phyloP scores from a whole-genome alignment of 2,329 filamentous ascomycete species.

The Tympanopsis confertula region DNA sequence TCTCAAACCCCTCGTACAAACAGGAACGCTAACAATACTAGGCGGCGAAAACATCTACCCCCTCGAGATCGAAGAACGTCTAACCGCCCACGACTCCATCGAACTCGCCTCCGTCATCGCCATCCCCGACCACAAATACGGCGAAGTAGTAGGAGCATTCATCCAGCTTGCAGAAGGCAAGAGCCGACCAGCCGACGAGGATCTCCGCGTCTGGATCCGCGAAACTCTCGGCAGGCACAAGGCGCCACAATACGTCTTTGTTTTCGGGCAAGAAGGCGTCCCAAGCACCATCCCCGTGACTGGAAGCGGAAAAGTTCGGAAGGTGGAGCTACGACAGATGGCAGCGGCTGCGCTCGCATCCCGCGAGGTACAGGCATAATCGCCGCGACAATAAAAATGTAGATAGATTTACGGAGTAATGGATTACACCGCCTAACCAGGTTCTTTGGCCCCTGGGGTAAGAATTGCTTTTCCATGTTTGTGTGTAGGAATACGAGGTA shows the following conservation, averaged over 20 bases:
- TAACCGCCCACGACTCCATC: constrained; percentile 52
- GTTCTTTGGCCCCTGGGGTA: too few species aligned
- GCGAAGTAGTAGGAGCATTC: constrained; percentile 62
- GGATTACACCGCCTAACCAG: too few species aligned
- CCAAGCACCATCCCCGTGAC: constrained; percentile 47
- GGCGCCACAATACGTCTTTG: constrained; percentile 64
- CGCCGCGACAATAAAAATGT: constrained; percentile 2
- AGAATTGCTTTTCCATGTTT: too few species aligned
- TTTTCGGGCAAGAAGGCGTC: constrained; percentile 53
- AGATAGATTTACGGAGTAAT: too few species aligned
- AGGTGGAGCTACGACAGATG: constrained; percentile 48
- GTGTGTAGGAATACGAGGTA: too few species aligned
- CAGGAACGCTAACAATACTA: constrained; percentile 12
- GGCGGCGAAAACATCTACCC: constrained; percentile 67
- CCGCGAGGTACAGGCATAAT: constrained; percentile 2
- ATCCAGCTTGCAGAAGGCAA: constrained; percentile 26
- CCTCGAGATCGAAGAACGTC: constrained; percentile 63
- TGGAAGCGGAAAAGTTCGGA: constrained; percentile 62
- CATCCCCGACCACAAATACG: constrained; percentile 58
- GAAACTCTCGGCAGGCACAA: constrained; percentile 54
- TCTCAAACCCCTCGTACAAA: neutral
- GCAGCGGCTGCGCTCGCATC: constrained; percentile 31
- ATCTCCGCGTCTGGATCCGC: constrained; percentile 52
- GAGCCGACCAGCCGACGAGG: constrained; percentile 31
- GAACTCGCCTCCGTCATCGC: constrained; percentile 58